Conservation (phyloP, 106 monocot genomes). For the Acanthochlamys bracteata region DNA sequence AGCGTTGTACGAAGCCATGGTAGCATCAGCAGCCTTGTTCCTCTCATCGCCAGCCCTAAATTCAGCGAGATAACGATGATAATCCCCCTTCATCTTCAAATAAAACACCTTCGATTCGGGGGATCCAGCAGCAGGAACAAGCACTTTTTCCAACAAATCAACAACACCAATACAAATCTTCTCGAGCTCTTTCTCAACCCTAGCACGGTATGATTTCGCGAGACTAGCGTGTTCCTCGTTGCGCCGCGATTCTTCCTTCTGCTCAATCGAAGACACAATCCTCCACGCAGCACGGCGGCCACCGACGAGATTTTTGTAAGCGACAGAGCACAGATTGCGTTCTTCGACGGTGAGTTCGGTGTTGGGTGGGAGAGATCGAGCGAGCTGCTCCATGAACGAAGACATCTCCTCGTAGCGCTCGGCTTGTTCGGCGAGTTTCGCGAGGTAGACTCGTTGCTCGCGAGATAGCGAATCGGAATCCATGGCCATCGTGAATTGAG, state of each 20-base stretch:
- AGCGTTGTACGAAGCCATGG: slow-evolving; percentile 11
- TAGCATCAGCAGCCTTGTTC: slow-evolving; percentile 9
- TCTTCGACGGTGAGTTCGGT: slow-evolving; percentile 8
- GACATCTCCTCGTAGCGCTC: slow-evolving; percentile 15
- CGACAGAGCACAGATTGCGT: slow-evolving; percentile 12
- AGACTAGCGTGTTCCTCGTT: slow-evolving; percentile 12
- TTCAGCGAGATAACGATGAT: slow-evolving; percentile 10
- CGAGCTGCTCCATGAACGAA: slow-evolving; percentile 10
- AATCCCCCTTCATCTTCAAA: slow-evolving; percentile 9
- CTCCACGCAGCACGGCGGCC: slow-evolving; percentile 13
- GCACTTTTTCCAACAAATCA: background rate
- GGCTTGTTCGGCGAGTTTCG: slow-evolving; percentile 12
- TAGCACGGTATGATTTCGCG: background rate
- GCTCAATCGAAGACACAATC: slow-evolving; percentile 12
- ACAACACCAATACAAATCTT: background rate
- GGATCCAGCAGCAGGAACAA: slow-evolving; percentile 2
- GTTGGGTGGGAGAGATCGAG: background rate
- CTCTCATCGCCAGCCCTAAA: slow-evolving; percentile 9
- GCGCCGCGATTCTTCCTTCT: slow-evolving; percentile 7
- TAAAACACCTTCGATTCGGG: slow-evolving; percentile 12
- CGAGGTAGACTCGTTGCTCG: slow-evolving; percentile 9
- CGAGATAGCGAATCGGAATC: background rate
- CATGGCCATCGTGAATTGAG: background rate
- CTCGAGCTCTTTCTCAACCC: slow-evolving; percentile 4
- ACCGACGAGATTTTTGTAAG: slow-evolving; percentile 13